phyloP scores from a whole-genome alignment of 169 alveolate species.

The Cryptosporidium sp. region DNA sequence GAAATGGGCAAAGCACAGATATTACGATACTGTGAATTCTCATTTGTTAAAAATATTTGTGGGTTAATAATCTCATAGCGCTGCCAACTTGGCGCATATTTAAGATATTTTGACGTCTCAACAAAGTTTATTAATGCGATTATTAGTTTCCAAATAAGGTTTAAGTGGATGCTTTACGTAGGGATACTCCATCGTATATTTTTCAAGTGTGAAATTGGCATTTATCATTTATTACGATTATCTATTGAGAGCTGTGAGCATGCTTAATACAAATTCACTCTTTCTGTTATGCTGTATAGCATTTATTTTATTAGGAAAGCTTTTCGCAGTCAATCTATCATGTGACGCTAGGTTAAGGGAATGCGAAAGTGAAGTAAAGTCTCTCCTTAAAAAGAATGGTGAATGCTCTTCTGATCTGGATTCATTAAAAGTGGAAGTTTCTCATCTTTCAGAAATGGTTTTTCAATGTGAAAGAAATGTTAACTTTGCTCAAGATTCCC shows the following conservation, averaged over 20 bases:
- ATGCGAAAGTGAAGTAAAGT: slow-evolving; percentile 59
- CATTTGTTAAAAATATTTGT: neutral
- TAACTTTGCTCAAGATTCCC: neutral
- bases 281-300: neutral
- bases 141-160: neutral
- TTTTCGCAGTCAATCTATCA: slow-evolving; percentile 27
- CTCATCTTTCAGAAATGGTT: slow-evolving; percentile 46
- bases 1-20: neutral
- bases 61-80: slow-evolving; percentile 22
- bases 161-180: slow-evolving; percentile 1
- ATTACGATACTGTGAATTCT: neutral
- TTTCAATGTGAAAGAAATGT: slow-evolving; percentile 18
- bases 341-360: slow-evolving; percentile 55
- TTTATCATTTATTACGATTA: neutral
- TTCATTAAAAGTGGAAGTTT: slow-evolving; percentile 24
- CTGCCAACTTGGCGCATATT: slow-evolving; percentile 9
- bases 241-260: slow-evolving; percentile 11
- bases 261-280: slow-evolving; percentile 2
- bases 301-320: neutral
- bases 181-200: neutral
- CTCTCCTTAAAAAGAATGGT: slow-evolving; percentile 39
- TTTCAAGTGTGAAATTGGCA: neutral
- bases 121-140: slow-evolving; percentile 17
- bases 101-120: slow-evolving; percentile 46
- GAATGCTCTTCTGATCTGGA: slow-evolving; percentile 67